These are phyloP conservation scores for Dionaea muscipula DNA, from an alignment of 179 eudicot genomes.

Conservation along the genomic window DNA sequence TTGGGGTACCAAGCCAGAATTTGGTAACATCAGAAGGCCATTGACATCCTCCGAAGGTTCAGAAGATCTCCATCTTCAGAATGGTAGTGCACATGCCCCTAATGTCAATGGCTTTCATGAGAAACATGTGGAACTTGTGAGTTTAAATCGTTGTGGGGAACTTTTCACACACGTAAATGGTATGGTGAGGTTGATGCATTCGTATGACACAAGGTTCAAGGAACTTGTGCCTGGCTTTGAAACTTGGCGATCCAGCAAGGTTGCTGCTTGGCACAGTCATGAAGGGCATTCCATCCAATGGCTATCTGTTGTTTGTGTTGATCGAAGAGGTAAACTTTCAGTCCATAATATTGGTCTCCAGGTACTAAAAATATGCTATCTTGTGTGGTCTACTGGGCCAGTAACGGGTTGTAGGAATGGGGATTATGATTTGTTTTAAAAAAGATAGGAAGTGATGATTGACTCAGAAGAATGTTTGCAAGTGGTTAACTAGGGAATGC, in stretches of 20 bases:
- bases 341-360: not conserved
- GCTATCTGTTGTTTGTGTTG: constrained; percentile 64
- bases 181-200: constrained; percentile 50
- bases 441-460: too few species aligned
- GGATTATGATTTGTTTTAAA: too few species aligned
- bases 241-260: constrained; percentile 66
- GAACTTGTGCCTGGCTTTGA: constrained; percentile 76
- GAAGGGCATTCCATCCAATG: constrained; percentile 87
- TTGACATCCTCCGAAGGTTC: constrained; percentile 28
- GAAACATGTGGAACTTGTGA: constrained; percentile 44
- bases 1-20: constrained; percentile 31
- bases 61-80: constrained; percentile 33
- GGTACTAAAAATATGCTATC: too few species aligned
- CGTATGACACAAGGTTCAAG: constrained; percentile 49
- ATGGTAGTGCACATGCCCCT: constrained; percentile 29
- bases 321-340: constrained; percentile 54
- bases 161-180: constrained; percentile 49
- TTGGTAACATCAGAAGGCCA: constrained; percentile 38
- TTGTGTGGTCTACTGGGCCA: too few species aligned
- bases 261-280: constrained; percentile 76
- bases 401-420: too few species aligned
- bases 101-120: constrained; percentile 77
- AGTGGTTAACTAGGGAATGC: too few species aligned
- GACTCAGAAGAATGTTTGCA: too few species aligned
- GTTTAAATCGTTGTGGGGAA: constrained; percentile 41